These are phyloP conservation scores for Cryphonectria japonica DNA, from an alignment of 2,329 filamentous ascomycete genomes.

Conservation along the genomic window DNA sequence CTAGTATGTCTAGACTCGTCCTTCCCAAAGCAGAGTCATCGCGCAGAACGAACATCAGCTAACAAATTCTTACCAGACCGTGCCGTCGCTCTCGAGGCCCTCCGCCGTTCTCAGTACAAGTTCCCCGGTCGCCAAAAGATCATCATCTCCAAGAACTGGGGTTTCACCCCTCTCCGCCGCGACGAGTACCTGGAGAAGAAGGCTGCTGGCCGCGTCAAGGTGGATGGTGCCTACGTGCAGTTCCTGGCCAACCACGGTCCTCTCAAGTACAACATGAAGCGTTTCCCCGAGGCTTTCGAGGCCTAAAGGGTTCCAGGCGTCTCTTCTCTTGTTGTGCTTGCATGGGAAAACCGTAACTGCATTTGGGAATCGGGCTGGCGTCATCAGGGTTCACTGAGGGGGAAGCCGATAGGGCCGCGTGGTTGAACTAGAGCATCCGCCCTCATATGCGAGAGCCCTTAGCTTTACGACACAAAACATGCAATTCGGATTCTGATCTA, in stretches of 20 bases:
- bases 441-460: constrained; percentile 22
- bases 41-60: background rate
- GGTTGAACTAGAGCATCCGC: constrained; percentile 22
- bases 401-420: constrained; percentile 22
- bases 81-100: constrained; percentile 92
- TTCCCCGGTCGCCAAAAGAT: constrained; percentile 99
- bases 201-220: constrained; percentile 89
- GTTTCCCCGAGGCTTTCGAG: constrained; percentile 92
- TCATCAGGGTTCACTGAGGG: constrained; percentile 38
- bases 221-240: constrained; percentile 99
- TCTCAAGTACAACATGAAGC: constrained; percentile 84
- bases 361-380: constrained; percentile 49
- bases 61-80: constrained; percentile 64
- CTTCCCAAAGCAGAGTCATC: background rate
- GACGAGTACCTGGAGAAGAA: constrained; percentile 98
- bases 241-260: constrained; percentile 95
- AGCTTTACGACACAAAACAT: constrained; percentile 25
- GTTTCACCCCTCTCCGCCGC: constrained; percentile 96
- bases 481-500: constrained; percentile 29
- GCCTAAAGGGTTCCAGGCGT: constrained; percentile 44
- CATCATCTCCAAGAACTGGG: constrained; percentile 99
- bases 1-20: constrained; percentile 60
- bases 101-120: constrained; percentile 99
- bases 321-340: constrained; percentile 37
- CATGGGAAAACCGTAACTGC: constrained; percentile 35